These are phyloP conservation scores for Euclidium syriacum DNA, from an alignment of 345 rosid genomes.

Conservation along the genomic window DNA sequence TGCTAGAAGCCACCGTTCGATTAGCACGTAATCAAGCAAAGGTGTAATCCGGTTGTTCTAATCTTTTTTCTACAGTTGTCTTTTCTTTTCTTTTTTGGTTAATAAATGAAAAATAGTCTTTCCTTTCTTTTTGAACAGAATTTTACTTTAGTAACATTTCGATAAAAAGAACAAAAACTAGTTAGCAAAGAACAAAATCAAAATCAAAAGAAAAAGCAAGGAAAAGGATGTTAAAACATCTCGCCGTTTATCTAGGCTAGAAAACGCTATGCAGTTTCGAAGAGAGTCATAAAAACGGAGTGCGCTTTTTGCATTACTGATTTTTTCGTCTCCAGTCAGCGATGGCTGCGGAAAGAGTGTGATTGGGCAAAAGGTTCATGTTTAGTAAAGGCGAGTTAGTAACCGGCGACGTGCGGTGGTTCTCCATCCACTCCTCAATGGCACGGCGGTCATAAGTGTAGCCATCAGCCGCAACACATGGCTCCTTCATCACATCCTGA, in stretches of 20 bases:
- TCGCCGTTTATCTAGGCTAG: background rate
- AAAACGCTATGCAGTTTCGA: conserved; percentile 7
- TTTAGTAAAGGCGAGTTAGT: conserved; percentile 44
- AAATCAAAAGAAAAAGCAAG: background rate
- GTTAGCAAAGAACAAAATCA: background rate
- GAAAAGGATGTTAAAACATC: background rate
- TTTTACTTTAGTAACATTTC: no score
- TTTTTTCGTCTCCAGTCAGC: conserved; percentile 54
- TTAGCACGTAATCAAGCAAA: no score
- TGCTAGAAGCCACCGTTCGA: no score
- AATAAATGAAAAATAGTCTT: no score
- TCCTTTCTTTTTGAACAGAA: no score
- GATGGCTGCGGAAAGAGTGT: conserved; percentile 60
- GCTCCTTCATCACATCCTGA: conserved; percentile 77
- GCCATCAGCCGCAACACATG: conserved; percentile 89
- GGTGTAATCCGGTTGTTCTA: no score
- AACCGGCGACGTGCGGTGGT: conserved; percentile 57
- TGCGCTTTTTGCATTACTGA: background rate
- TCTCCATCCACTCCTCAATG: conserved; percentile 64
- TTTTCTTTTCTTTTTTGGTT: no score
- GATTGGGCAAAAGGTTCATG: conserved; percentile 59
- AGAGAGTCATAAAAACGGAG: conserved; percentile 2
- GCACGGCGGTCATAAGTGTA: conserved; percentile 72
- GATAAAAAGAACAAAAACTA: background rate
- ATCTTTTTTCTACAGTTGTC: no score